Evolutionary conservation across 2,329 filamentous ascomycete genomes (phyloP).

Genomic region (Penicillium sp.): DNA sequence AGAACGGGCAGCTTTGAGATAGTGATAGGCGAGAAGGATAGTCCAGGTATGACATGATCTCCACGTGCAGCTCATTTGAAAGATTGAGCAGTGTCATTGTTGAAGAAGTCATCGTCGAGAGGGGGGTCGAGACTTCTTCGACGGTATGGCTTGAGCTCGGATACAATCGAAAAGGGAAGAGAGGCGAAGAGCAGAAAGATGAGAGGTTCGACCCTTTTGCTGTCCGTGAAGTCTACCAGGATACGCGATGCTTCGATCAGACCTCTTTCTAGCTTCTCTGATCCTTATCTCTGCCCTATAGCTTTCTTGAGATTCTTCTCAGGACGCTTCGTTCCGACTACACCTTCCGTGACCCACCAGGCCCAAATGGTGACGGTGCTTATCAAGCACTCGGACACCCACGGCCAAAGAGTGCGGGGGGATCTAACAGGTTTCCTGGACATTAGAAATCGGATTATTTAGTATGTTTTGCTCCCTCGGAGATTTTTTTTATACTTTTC

Average conservation of each 20-base stretch:
- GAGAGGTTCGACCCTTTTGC: neutral
- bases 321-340: neutral
- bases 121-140: neutral
- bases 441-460: conserved; percentile 13
- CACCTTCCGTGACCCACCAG: neutral
- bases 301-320: neutral
- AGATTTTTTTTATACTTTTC: neutral
- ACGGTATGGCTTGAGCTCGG: neutral
- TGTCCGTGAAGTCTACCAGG: neutral
- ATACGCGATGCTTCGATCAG: neutral
- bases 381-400: conserved; percentile 20
- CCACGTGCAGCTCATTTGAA: neutral
- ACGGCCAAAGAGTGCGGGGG: conserved; percentile 12
- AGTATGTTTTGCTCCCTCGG: neutral
- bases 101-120: neutral
- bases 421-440: neutral
- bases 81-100: neutral
- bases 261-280: neutral
- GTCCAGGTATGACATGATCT: neutral
- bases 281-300: conserved; percentile 5
- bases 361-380: conserved; percentile 9
- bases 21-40: neutral
- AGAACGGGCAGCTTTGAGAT: neutral
- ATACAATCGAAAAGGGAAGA: neutral
- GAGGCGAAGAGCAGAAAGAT: neutral